Conservation (phyloP, 176 grass and related monocot genomes). For the Aegilops tauschii region DNA sequence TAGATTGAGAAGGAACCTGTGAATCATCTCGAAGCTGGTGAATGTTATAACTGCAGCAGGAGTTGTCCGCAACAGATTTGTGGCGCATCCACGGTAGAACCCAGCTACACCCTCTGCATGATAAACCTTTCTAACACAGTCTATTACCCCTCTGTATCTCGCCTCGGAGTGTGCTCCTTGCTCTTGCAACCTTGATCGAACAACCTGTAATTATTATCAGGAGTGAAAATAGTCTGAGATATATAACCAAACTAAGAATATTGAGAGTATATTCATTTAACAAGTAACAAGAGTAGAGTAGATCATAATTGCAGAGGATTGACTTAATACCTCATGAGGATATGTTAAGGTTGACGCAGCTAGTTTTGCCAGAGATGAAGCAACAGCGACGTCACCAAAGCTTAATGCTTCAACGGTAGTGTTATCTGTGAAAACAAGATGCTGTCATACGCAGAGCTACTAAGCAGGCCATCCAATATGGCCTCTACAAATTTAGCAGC, state of each 20-base stretch:
- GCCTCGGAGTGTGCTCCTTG: slow-evolving; percentile 61
- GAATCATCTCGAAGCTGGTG: slow-evolving; percentile 99
- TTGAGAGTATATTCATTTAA: slow-evolving; percentile 3
- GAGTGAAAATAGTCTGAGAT: background rate
- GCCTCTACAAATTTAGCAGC: background rate
- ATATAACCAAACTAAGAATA: background rate
- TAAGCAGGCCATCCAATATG: slow-evolving; percentile 10
- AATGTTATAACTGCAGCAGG: slow-evolving; percentile 98
- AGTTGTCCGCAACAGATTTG: slow-evolving; percentile 88
- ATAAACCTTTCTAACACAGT: slow-evolving; percentile 83
- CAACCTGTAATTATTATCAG: slow-evolving; percentile 56
- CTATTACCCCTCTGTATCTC: slow-evolving; percentile 72
- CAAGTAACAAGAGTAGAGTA: background rate
- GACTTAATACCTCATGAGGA: slow-evolving; percentile 79
- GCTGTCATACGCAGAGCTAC: slow-evolving; percentile 20
- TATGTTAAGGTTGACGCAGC: slow-evolving; percentile 90
- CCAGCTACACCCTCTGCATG: slow-evolving; percentile 68
- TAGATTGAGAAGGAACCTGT: slow-evolving; percentile 62
- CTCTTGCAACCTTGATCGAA: slow-evolving; percentile 90
- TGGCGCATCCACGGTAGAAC: slow-evolving; percentile 91
- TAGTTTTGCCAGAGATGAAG: slow-evolving; percentile 91
- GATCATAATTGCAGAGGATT: background rate
- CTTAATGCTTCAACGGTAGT: slow-evolving; percentile 79
- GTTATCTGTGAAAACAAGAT: slow-evolving; percentile 58
- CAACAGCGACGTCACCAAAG: slow-evolving; percentile 93